A percentile compares a stretch with the other conserved stretches of the same genome.
phyloP scores from a whole-genome alignment of 371 early-diverging fungal species.

The Apophysomyces elegans region DNA sequence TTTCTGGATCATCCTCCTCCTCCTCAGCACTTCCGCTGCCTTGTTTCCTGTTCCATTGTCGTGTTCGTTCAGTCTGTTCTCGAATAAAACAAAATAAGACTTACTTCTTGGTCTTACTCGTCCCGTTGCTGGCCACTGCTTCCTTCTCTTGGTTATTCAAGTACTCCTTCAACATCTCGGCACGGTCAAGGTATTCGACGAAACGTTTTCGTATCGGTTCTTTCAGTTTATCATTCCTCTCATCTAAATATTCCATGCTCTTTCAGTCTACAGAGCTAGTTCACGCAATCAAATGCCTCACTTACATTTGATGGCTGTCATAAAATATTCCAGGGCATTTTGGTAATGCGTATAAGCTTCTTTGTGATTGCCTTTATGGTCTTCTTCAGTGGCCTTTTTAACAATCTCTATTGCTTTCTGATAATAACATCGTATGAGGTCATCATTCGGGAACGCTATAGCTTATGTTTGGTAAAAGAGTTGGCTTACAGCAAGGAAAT shows the following conservation, averaged over 20 bases:
- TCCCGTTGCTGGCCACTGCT: constrained; percentile 57
- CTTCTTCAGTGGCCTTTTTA: constrained; percentile 93
- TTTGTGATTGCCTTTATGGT: constrained; percentile 87
- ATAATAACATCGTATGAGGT: neutral
- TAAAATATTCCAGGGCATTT: constrained; percentile 90
- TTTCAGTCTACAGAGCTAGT: neutral
- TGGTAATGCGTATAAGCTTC: constrained; percentile 90
- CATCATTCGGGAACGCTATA: neutral
- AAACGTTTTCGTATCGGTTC: constrained; percentile 90
- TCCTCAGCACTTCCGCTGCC: constrained; percentile 52
- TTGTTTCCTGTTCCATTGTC: neutral
- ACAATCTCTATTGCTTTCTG: constrained; percentile 90
- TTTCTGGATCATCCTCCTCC: constrained; percentile 86
- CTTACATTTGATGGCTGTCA: constrained; percentile 94
- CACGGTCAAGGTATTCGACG: constrained; percentile 91
- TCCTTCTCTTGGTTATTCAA: constrained; percentile 72
- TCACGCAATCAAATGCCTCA: neutral
- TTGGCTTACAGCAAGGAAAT: constrained; percentile 39
- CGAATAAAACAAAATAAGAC: constrained; percentile 24
- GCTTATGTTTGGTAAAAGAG: neutral
- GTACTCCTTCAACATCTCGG: constrained; percentile 91
- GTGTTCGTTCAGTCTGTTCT: constrained; percentile 36
- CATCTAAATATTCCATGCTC: constrained; percentile 65
- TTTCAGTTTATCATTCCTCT: constrained; percentile 89
- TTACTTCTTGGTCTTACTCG: constrained; percentile 58